Base-by-base conservation (phyloP, 257 asterid genomes). In the Fraxinus americana region DNA sequence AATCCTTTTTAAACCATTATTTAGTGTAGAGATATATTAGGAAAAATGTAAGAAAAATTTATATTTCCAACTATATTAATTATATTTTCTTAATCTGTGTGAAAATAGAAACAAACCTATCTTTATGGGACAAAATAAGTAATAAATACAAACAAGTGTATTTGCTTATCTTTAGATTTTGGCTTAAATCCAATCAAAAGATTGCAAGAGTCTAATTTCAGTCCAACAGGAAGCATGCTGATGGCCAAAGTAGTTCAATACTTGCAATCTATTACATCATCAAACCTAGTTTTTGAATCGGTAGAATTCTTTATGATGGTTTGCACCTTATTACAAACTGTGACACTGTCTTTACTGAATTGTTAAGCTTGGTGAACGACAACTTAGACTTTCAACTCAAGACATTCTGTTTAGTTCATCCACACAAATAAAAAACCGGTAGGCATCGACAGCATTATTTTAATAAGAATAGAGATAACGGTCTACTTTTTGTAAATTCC, bases 401-500 rank as follows among this genome's bases (percentile, higher is more conserved):
- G 41, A 39, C 48, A 72, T 41, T 32, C 68, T 72, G 1, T 29
- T 59, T 23, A 66, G 41, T 41, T 35, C 67, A 65, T 63, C 65
- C 65, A 54, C 0, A n/a, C 7, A 54, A 17, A 2, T 54, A n/a
- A 48, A 48, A n/a, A 54, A 17, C 65, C 5, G 8, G 7, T 52
- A 19, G 63, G 19, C 63, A 27, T 9, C 7, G 17, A 59, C 7
- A 63, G 16, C 14, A 63, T 63, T 27, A 63, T 23, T 21, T 23
- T 25, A 4, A 25, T 5, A 23, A 10, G 36, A 7, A 63, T 9
- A 34, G 10, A 34, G 11, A 27, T 13, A 73, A 5, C 50, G 14
- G 32, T 30, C 14, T 70, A 72, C 68, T 66, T 32, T 30, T 77
- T 72, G 41, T 43, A 63, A 66, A 36, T 52, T 75, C 76, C 66